A percentile compares a stretch with the other conserved stretches of the same genome.
Evolutionary conservation across 495 filamentous ascomycete species (phyloP).

Genomic region (Lentithecium fluviatile): DNA sequence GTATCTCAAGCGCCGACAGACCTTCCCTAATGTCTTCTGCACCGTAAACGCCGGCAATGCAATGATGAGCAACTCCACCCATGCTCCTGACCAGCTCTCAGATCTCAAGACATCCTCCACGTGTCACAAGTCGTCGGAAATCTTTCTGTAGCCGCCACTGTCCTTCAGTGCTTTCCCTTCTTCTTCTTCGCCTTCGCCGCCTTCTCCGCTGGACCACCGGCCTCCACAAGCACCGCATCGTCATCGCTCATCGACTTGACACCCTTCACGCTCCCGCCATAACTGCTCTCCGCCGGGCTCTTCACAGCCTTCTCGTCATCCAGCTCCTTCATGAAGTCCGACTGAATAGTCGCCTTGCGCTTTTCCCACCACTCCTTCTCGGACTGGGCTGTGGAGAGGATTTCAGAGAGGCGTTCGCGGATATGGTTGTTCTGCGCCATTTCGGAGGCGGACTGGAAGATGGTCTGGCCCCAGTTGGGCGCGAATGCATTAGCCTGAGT

Average conservation of each 20-base stretch:
- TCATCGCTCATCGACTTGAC: slow-evolving; percentile 63
- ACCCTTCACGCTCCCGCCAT: slow-evolving; percentile 3
- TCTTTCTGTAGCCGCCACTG: not conserved
- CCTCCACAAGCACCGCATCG: slow-evolving; percentile 81
- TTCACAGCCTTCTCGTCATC: slow-evolving; percentile 52
- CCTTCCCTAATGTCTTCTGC: slow-evolving; percentile 1
- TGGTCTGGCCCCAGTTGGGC: slow-evolving; percentile 84
- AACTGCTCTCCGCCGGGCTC: slow-evolving; percentile 11
- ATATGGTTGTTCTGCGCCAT: slow-evolving; percentile 68
- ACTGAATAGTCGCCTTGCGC: slow-evolving; percentile 70
- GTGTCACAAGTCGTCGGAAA: not conserved
- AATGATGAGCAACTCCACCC: slow-evolving; percentile 8
- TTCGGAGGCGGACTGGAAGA: slow-evolving; percentile 92
- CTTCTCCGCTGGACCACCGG: slow-evolving; percentile 53
- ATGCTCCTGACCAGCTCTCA: not conserved
- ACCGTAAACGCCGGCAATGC: slow-evolving; percentile 34
- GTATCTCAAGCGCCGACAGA: slow-evolving; percentile 2
- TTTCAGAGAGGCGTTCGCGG: slow-evolving; percentile 59
- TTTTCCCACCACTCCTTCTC: slow-evolving; percentile 91
- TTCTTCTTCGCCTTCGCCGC: slow-evolving; percentile 68
- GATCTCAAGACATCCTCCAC: not conserved
- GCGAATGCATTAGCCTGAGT: slow-evolving; percentile 78
- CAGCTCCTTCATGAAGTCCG: slow-evolving; percentile 81
- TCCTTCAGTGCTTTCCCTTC: slow-evolving; percentile 50
- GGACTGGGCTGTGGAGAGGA: slow-evolving; percentile 63